phyloP scores from a whole-genome alignment of 2,329 filamentous ascomycete species.

The Fusarium sp. region DNA sequence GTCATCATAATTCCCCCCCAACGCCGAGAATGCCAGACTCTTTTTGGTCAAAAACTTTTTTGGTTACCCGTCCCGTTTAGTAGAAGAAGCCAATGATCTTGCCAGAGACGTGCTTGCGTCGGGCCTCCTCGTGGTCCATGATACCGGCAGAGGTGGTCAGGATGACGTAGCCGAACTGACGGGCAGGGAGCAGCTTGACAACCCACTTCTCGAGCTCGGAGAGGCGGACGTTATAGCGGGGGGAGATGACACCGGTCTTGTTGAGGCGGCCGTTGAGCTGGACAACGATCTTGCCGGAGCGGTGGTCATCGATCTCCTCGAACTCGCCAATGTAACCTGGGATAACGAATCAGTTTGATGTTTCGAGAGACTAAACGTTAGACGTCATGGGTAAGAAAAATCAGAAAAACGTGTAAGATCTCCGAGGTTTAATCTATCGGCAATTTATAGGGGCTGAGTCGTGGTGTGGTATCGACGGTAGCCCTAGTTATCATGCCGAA shows the following conservation, averaged over 20 bases:
- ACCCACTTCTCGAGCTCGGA: conserved; percentile 99
- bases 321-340: conserved; percentile 99
- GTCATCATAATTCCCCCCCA: conserved; percentile 50
- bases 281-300: conserved; percentile 99
- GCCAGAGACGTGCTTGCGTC: conserved; percentile 98
- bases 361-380: conserved; percentile 96
- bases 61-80: conserved; percentile 64
- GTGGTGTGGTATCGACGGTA: conserved; percentile 83
- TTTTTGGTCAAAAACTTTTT: conserved; percentile 39
- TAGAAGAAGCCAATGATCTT: conserved; percentile 99
- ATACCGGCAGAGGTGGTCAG: conserved; percentile 99
- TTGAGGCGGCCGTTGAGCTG: conserved; percentile 99
- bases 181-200: conserved; percentile 96
- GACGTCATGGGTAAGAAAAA: conserved; percentile 75
- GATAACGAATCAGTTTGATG: conserved; percentile 71
- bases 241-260: conserved; percentile 99
- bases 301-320: conserved; percentile 99
- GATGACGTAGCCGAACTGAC: conserved; percentile 99
- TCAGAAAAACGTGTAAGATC: conserved; percentile 97
- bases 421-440: conserved; percentile 91
- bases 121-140: conserved; percentile 99
- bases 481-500: conserved; percentile 99
- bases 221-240: conserved; percentile 99
- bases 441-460: conserved; percentile 99
- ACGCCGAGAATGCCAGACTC: conserved; percentile 53